Percentiles rank a stretch among this genome's conserved stretches.
Evolutionary conservation across 225 moss, liverwort and hornwort species (phyloP).

Genomic region (Sphagnum tenellum): DNA sequence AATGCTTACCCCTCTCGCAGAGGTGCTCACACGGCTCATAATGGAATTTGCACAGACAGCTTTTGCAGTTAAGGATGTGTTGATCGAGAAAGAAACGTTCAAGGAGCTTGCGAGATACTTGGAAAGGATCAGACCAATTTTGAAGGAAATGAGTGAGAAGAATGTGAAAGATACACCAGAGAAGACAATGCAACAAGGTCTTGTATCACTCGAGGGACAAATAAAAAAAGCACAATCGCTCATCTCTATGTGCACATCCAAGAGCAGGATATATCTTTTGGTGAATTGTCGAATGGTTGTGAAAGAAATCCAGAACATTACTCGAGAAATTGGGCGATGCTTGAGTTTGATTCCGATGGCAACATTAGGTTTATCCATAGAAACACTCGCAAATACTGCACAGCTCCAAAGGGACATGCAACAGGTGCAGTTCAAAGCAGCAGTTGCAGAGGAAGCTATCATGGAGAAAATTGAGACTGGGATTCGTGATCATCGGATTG

Average conservation of each 20-base stretch:
- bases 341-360: slow-evolving; percentile 60
- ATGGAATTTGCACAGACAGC: slow-evolving; percentile 46
- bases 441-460: slow-evolving; percentile 63
- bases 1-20: slow-evolving; percentile 42
- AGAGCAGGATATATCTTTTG: slow-evolving; percentile 68
- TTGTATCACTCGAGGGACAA: slow-evolving; percentile 56
- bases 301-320: slow-evolving; percentile 64
- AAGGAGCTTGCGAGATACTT: slow-evolving; percentile 47
- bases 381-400: slow-evolving; percentile 43
- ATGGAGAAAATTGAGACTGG: slow-evolving; percentile 63
- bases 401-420: slow-evolving; percentile 63
- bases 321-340: slow-evolving; percentile 54
- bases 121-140: slow-evolving; percentile 51
- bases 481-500: slow-evolving; percentile 56
- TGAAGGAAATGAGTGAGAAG: slow-evolving; percentile 49
- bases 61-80: slow-evolving; percentile 48
- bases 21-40: slow-evolving; percentile 60
- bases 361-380: slow-evolving; percentile 44
- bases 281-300: slow-evolving; percentile 63
- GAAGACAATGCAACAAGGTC: slow-evolving; percentile 35
- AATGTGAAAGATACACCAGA: slow-evolving; percentile 49
- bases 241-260: slow-evolving; percentile 43
- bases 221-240: slow-evolving; percentile 37
- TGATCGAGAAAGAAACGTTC: slow-evolving; percentile 70
- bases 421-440: slow-evolving; percentile 49